phyloP scores from a whole-genome alignment of 2,329 filamentous ascomycete genomes.

The Ophiostoma sp. region DNA sequence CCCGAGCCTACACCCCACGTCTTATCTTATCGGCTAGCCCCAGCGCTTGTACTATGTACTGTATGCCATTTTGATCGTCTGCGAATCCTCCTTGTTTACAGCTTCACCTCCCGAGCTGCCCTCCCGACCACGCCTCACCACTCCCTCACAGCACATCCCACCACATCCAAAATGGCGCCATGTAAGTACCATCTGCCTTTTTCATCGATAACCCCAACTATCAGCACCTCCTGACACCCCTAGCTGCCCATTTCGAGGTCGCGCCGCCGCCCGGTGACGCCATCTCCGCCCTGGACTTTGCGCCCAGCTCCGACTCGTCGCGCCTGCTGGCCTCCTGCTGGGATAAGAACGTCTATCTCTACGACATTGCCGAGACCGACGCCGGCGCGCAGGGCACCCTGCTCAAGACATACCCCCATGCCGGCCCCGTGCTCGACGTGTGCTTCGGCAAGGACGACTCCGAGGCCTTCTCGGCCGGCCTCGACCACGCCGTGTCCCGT shows the following conservation, averaged over 20 bases:
- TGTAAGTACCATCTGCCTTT: constrained; percentile 13
- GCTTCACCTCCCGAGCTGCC: constrained; percentile 1
- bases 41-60: constrained; percentile 10
- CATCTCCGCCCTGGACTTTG: constrained; percentile 81
- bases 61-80: constrained; percentile 13
- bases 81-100: constrained; percentile 24
- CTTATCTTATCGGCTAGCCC: constrained; percentile 27
- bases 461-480: constrained; percentile 77
- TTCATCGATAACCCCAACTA: not conserved
- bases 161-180: constrained; percentile 25
- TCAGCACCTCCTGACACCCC: not conserved
- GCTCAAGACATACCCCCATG: constrained; percentile 69
- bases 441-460: constrained; percentile 81
- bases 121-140: not conserved
- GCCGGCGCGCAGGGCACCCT: constrained; percentile 57
- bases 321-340: constrained; percentile 88
- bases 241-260: constrained; percentile 57
- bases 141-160: not conserved
- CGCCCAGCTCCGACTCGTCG: constrained; percentile 64
- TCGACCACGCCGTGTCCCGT: constrained; percentile 79
- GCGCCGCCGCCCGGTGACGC: constrained; percentile 77
- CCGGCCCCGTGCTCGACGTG: constrained; percentile 81
- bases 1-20: constrained; percentile 12
- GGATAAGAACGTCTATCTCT: constrained; percentile 88
- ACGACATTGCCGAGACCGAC: constrained; percentile 61